These are phyloP conservation scores for Tuber indicum DNA, from an alignment of 495 filamentous ascomycete genomes.

Conservation along the genomic window DNA sequence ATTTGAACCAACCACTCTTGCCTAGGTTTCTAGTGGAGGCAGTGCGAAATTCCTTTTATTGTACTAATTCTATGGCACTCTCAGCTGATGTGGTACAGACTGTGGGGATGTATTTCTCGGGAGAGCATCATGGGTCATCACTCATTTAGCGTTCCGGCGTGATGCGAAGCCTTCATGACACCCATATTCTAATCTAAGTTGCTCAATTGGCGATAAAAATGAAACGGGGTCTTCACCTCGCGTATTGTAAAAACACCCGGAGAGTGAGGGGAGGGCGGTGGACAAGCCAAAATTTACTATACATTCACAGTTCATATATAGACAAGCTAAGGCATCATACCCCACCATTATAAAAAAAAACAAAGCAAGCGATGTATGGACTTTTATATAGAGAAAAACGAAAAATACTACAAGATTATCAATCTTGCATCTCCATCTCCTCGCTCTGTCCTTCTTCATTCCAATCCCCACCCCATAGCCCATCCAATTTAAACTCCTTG, in stretches of 20 bases:
- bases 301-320: neutral
- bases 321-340: neutral
- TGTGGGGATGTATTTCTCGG: neutral
- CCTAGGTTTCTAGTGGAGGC: neutral
- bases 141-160: neutral
- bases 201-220: neutral
- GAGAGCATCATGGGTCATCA: neutral
- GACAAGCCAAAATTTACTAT: neutral
- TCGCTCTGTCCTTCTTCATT: constrained; percentile 43
- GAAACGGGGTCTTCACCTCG: neutral
- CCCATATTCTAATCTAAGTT: neutral
- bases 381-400: neutral
- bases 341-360: neutral
- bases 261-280: neutral
- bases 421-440: constrained; percentile 41
- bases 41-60: neutral
- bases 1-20: neutral
- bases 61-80: neutral
- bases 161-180: neutral
- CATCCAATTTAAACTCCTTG: constrained; percentile 90
- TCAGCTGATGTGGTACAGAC: neutral
- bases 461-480: constrained; percentile 68
- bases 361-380: neutral
- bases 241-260: neutral
- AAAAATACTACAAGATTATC: neutral